A percentile compares a stretch with the other conserved stretches of the same genome.
Conservation (phyloP, 2,329 filamentous ascomycete genomes). For the Cercospora sp. region DNA sequence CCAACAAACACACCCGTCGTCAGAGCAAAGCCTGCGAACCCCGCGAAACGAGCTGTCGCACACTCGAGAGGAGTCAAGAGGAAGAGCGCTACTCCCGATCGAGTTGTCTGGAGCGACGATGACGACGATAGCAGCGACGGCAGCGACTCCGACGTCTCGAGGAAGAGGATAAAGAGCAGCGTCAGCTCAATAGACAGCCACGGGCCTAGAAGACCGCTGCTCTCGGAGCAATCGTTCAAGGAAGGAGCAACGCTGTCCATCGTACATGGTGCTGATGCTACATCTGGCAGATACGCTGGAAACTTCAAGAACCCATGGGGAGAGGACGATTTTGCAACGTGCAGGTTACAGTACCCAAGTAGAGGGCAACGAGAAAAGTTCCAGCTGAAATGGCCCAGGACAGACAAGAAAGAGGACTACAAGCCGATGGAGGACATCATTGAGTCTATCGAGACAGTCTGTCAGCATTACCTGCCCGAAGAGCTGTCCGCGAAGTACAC, state of each 20-base stretch:
- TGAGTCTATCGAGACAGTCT: slow-evolving; percentile 58
- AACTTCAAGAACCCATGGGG: slow-evolving; percentile 54
- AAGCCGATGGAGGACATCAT: slow-evolving; percentile 63
- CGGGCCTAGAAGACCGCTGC: slow-evolving; percentile 28
- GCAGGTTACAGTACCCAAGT: slow-evolving; percentile 81
- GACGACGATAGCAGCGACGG: slow-evolving; percentile 36
- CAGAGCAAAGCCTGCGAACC: slow-evolving; percentile 21
- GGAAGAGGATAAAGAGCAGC: slow-evolving; percentile 41
- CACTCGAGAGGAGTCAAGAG: slow-evolving; percentile 36
- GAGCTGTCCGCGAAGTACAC: slow-evolving; percentile 67
- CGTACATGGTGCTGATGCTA: slow-evolving; percentile 46
- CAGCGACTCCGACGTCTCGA: slow-evolving; percentile 39
- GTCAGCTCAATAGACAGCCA: slow-evolving; percentile 37
- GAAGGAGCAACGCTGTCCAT: slow-evolving; percentile 35
- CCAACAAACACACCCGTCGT: slow-evolving; percentile 23
- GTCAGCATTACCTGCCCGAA: slow-evolving; percentile 74
- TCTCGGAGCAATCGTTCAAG: slow-evolving; percentile 28
- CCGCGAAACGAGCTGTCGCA: slow-evolving; percentile 27
- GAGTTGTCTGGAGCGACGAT: slow-evolving; percentile 36
- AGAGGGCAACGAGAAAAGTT: slow-evolving; percentile 53
- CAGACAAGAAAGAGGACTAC: slow-evolving; percentile 63
- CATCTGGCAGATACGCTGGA: slow-evolving; percentile 41
- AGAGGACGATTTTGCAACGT: slow-evolving; percentile 42
- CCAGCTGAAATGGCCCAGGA: slow-evolving; percentile 67
- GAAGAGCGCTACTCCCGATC: slow-evolving; percentile 40